These are phyloP conservation scores for Rugonectria rugulosa DNA, from an alignment of 2,329 filamentous ascomycete species.

Conservation along the genomic window DNA sequence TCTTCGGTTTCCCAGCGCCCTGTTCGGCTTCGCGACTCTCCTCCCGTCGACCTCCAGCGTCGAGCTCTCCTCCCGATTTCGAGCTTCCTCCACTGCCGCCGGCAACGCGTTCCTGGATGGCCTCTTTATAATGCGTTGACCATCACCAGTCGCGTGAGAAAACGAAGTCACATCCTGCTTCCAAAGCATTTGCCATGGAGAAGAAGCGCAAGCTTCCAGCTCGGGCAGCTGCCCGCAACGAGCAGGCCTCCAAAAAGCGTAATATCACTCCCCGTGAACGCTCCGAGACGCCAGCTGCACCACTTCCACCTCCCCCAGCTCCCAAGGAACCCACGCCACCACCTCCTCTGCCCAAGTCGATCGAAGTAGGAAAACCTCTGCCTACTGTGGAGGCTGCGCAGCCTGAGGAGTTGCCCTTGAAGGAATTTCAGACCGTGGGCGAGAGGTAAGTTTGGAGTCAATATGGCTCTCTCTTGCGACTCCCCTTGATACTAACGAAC, in stretches of 20 bases:
- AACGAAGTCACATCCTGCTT: slow-evolving; percentile 20
- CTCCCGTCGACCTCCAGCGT: slow-evolving; percentile 1
- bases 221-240: slow-evolving; percentile 66
- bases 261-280: slow-evolving; percentile 63
- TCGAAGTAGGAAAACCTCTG: slow-evolving; percentile 71
- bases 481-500: slow-evolving; percentile 29
- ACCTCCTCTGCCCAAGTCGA: slow-evolving; percentile 65
- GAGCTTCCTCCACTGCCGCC: slow-evolving; percentile 8
- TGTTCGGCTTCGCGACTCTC: slow-evolving; percentile 1
- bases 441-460: slow-evolving; percentile 64
- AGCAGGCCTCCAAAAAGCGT: slow-evolving; percentile 67
- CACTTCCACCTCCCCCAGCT: slow-evolving; percentile 43
- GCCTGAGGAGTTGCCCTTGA: slow-evolving; percentile 64
- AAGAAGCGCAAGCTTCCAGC: slow-evolving; percentile 71
- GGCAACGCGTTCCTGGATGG: slow-evolving; percentile 40
- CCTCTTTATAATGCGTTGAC: slow-evolving; percentile 43
- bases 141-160: slow-evolving; percentile 32
- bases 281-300: slow-evolving; percentile 56
- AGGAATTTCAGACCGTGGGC: slow-evolving; percentile 76
- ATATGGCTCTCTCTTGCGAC: neutral
- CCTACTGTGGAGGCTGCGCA: slow-evolving; percentile 76
- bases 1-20: neutral
- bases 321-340: slow-evolving; percentile 42
- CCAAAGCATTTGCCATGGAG: slow-evolving; percentile 57
- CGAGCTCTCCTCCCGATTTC: neutral